A percentile compares a stretch with the other conserved stretches of the same genome.
phyloP scores from a whole-genome alignment of 2,329 filamentous ascomycete species.

The Fusarium hostae region DNA sequence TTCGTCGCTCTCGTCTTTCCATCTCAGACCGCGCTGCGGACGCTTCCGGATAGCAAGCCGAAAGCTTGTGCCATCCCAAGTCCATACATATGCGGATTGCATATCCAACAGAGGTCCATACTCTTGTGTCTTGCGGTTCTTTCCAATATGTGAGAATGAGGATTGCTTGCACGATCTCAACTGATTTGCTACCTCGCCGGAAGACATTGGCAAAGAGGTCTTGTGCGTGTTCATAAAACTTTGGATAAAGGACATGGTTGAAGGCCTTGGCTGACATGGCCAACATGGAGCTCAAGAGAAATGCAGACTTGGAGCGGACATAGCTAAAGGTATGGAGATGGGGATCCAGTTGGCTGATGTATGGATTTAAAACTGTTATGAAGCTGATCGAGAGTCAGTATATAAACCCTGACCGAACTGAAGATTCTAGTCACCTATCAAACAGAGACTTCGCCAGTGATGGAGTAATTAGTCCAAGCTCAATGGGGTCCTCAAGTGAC shows the following conservation, averaged over 20 bases:
- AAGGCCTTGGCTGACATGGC: not conserved
- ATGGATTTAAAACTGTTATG: not conserved
- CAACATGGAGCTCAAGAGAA: not conserved
- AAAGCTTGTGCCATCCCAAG: not conserved
- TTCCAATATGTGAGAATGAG: not conserved
- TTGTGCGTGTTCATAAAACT: not conserved
- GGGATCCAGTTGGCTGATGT: not conserved
- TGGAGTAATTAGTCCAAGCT: not conserved
- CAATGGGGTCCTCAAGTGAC: not conserved
- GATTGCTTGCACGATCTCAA: not conserved
- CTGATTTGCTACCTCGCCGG: not conserved
- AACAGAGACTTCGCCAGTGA: not conserved
- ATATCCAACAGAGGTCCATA: not conserved
- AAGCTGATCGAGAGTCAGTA: not conserved
- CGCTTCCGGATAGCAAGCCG: fast-evolving
- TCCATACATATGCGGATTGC: not conserved
- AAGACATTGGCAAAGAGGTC: not conserved
- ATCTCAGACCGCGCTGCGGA: fast-evolving
- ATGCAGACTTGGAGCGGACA: not conserved
- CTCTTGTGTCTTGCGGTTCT: not conserved
- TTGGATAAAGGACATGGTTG: not conserved
- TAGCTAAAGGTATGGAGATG: not conserved
- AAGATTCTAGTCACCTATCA: not conserved
- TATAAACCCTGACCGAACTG: fast-evolving
- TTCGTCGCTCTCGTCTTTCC: not conserved